Percentiles rank a stretch among this genome's conserved stretches.
phyloP scores from a whole-genome alignment of 495 filamentous ascomycete genomes.

The Xanthoparmelia taractica region DNA sequence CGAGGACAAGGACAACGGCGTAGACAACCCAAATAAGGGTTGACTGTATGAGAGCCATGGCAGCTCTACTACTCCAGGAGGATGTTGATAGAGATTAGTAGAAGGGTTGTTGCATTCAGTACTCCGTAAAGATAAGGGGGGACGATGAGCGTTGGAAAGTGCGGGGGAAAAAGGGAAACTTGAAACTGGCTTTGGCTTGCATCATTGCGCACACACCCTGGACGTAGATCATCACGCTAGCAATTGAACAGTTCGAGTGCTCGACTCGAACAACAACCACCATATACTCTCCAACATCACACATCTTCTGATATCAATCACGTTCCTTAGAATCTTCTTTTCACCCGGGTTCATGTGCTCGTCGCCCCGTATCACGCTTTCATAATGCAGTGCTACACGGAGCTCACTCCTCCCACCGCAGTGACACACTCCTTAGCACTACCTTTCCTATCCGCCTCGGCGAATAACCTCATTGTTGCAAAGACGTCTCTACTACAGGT shows the following conservation, averaged over 20 bases:
- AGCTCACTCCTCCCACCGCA: constrained; percentile 84
- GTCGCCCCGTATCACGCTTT: background rate
- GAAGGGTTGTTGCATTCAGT: too few relatives aligned
- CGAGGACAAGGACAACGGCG: constrained; percentile 64
- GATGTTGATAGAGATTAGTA: background rate
- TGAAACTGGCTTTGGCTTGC: constrained; percentile 2
- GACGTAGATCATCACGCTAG: constrained; percentile 1
- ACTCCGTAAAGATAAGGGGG: too few relatives aligned
- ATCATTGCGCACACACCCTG: constrained; percentile 15
- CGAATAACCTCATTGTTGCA: constrained; percentile 78
- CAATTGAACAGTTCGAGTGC: background rate
- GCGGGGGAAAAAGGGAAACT: background rate
- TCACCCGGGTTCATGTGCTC: background rate
- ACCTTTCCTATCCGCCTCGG: constrained; percentile 64
- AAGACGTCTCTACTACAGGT: constrained; percentile 89
- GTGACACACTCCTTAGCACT: constrained; percentile 80
- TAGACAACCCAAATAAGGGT: constrained; percentile 91
- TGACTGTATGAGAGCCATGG: constrained; percentile 67
- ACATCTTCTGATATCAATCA: background rate
- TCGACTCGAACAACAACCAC: background rate
- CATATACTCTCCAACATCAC: background rate
- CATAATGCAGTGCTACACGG: constrained; percentile 75
- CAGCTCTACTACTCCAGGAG: constrained; percentile 4
- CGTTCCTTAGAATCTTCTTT: background rate
- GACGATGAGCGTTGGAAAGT: background rate